Evolutionary conservation across 1,139 yeast species (phyloP).

Genomic region (Kluyveromyces sp.): DNA sequence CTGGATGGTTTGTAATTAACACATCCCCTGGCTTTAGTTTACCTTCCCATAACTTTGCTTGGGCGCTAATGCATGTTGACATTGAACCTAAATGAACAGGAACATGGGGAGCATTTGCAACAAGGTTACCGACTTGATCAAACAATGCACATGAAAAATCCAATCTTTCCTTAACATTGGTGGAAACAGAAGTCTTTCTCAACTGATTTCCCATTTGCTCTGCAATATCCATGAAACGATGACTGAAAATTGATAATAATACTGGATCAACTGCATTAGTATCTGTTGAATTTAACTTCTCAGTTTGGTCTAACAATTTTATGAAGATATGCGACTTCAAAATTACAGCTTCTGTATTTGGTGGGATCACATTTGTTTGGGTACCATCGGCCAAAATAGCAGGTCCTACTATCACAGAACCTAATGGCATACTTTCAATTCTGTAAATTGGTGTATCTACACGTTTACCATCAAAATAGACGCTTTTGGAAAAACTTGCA

Average conservation of each 20-base stretch:
- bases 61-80: conserved; percentile 75
- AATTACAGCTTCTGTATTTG: conserved; percentile 56
- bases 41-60: conserved; percentile 57
- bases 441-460: conserved; percentile 43
- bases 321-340: conserved; percentile 54
- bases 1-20: conserved; percentile 70
- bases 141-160: conserved; percentile 84
- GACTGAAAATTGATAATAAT: conserved; percentile 69
- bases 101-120: conserved; percentile 83
- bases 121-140: conserved; percentile 65
- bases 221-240: conserved; percentile 81
- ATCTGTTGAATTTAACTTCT: conserved; percentile 31
- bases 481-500: conserved; percentile 27
- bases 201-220: conserved; percentile 83
- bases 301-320: conserved; percentile 31
- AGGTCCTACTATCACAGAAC: conserved; percentile 60
- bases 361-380: conserved; percentile 78
- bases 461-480: conserved; percentile 47
- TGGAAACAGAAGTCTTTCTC: conserved; percentile 72
- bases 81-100: conserved; percentile 85
- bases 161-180: conserved; percentile 77
- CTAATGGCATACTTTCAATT: conserved; percentile 44
- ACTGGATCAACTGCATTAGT: conserved; percentile 51
- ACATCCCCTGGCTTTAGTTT: conserved; percentile 62
- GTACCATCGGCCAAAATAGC: conserved; percentile 80